These are phyloP conservation scores for Kurtzmaniella cleridarum DNA, from an alignment of 805 yeast genomes.

Conservation along the genomic window DNA sequence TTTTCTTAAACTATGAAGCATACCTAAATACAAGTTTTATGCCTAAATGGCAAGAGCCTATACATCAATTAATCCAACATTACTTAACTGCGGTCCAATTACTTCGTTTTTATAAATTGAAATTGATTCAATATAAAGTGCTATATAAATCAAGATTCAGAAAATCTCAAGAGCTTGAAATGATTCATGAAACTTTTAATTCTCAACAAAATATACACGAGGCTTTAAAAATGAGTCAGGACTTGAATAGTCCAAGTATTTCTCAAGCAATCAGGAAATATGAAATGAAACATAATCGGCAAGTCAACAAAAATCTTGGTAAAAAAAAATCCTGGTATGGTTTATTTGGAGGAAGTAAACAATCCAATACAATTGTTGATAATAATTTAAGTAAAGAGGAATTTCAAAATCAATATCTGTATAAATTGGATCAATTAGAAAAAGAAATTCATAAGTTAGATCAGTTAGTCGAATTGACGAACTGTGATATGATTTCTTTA, in stretches of 20 bases:
- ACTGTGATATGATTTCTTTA: conserved; percentile 39
- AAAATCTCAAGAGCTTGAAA: conserved; percentile 32
- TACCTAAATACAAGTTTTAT: conserved; percentile 32
- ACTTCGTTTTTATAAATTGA: conserved; percentile 45
- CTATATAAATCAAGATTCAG: conserved; percentile 34
- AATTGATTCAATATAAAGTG: conserved; percentile 45
- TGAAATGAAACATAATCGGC: conserved; percentile 19
- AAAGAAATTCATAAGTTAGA: conserved; percentile 40
- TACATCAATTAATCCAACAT: conserved; percentile 43
- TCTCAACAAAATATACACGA: conserved; percentile 17
- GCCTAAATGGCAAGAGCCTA: conserved; percentile 46
- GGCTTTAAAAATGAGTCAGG: conserved; percentile 22
- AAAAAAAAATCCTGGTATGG: conserved; percentile 38
- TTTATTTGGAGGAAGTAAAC: conserved; percentile 32
- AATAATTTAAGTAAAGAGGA: conserved; percentile 10
- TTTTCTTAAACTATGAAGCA: conserved; percentile 44
- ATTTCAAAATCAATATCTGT: conserved; percentile 15
- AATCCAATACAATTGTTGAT: conserved; percentile 7
- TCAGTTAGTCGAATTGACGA: conserved; percentile 41
- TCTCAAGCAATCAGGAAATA: conserved; percentile 27
- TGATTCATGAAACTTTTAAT: conserved; percentile 15
- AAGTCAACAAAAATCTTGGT: conserved; percentile 7
- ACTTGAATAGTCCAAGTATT: conserved; percentile 34
- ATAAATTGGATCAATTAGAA: conserved; percentile 30
- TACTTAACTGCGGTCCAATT: conserved; percentile 39